Evolutionary conservation across 2,329 filamentous ascomycete species (phyloP).

Genomic region (Cladosporium sp.): DNA sequence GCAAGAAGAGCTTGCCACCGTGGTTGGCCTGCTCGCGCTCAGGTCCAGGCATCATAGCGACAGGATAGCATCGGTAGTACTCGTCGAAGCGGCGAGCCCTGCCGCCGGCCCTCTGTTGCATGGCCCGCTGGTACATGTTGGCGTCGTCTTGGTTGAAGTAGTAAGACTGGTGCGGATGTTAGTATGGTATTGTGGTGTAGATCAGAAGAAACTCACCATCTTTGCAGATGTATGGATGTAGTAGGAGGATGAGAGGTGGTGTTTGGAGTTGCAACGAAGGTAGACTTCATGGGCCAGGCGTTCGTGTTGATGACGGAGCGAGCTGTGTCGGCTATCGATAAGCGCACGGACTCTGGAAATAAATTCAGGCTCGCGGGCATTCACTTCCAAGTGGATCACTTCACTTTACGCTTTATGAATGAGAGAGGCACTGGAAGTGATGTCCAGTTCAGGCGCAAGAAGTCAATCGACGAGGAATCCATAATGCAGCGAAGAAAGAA

Average conservation of each 20-base stretch:
- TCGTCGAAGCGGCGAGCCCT: constrained; percentile 85
- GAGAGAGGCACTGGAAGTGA: not conserved
- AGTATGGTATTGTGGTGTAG: not conserved
- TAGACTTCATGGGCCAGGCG: not conserved
- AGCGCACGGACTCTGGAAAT: constrained; percentile 1
- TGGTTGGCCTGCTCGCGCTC: constrained; percentile 90
- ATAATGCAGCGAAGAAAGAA: not conserved
- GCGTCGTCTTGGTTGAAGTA: constrained; percentile 55
- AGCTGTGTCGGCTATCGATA: constrained; percentile 2
- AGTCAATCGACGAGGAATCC: not conserved
- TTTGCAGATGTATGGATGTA: constrained; percentile 1
- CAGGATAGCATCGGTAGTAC: constrained; percentile 95
- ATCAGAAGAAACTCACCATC: not conserved
- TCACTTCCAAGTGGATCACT: not conserved
- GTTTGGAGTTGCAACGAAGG: not conserved
- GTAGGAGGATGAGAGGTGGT: not conserved
- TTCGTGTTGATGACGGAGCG: not conserved
- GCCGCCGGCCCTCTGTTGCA: constrained; percentile 50
- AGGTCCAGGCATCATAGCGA: constrained; percentile 88
- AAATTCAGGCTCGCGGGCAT: constrained; percentile 1
- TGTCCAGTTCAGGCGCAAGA: not conserved
- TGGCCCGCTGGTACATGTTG: constrained; percentile 56
- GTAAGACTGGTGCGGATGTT: constrained; percentile 26
- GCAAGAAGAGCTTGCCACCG: constrained; percentile 95
- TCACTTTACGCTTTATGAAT: not conserved